Evolutionary conservation across 176 grass and related monocot genomes (phyloP).

Genomic region (Microstegium vimineum): DNA sequence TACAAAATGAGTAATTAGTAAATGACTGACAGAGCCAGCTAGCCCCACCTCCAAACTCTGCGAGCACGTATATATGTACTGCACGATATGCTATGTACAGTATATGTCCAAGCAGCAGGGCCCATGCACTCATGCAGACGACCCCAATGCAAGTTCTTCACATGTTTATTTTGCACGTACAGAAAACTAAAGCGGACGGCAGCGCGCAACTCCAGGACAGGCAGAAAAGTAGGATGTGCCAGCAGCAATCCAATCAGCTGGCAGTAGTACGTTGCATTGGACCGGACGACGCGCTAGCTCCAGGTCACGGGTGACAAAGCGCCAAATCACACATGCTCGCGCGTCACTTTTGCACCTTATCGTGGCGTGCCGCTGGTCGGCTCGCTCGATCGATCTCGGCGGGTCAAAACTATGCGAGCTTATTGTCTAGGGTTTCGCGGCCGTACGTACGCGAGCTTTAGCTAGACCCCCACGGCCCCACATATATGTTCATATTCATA

Average conservation of each 20-base stretch:
- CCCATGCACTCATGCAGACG: neutral
- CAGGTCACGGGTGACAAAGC: neutral
- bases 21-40: no score
- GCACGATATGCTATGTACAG: neutral
- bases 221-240: neutral
- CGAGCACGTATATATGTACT: neutral
- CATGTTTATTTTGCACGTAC: neutral
- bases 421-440: constrained; percentile 30
- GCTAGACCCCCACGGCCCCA: neutral
- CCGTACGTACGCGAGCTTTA: neutral
- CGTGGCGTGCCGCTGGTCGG: neutral
- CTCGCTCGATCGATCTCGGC: no score
- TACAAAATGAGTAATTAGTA: no score
- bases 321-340: constrained; percentile 31
- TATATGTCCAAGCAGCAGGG: neutral
- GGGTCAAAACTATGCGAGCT: no score
- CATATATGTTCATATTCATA: no score
- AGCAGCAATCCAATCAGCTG: neutral
- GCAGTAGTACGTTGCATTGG: no score
- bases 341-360: constrained; percentile 36
- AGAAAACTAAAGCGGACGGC: neutral
- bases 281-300: neutral
- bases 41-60: neutral
- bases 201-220: neutral
- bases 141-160: neutral